These are phyloP conservation scores for Takashimella tepidaria DNA, from an alignment of 1,284 basidiomycete species.

Conservation along the genomic window DNA sequence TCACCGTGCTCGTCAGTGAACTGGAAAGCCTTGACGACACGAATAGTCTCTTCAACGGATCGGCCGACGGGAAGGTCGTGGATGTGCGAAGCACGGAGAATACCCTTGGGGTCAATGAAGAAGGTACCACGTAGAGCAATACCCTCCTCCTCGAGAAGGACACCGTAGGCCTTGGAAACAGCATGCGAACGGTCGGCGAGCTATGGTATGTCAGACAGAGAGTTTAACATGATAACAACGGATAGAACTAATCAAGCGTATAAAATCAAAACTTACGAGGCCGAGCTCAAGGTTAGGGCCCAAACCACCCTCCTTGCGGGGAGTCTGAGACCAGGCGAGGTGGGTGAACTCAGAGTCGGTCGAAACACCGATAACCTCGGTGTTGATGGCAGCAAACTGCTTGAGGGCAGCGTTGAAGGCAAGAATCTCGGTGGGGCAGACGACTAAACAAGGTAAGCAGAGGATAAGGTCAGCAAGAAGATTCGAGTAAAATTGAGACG, in stretches of 20 bases:
- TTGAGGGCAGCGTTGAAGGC: constrained; percentile 81
- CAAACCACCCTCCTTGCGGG: constrained; percentile 76
- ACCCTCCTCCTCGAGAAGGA: constrained; percentile 77
- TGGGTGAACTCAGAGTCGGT: constrained; percentile 86
- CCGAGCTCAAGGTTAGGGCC: constrained; percentile 79
- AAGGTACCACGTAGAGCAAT: constrained; percentile 80
- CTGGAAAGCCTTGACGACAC: constrained; percentile 86
- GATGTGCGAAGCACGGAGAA: constrained; percentile 56
- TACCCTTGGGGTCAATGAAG: constrained; percentile 83
- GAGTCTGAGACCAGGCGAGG: constrained; percentile 75
- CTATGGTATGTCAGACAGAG: constrained; percentile 51
- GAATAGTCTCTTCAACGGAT: constrained; percentile 82
- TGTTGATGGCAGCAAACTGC: constrained; percentile 66
- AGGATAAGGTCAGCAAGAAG: constrained; percentile 28
- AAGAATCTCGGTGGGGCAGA: constrained; percentile 88
- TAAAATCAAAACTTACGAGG: no score
- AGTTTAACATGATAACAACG: no score
- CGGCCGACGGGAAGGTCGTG: constrained; percentile 88
- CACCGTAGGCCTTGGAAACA: constrained; percentile 63
- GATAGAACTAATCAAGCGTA: no score
- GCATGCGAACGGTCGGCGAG: constrained; percentile 49
- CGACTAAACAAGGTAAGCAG: constrained; percentile 51
- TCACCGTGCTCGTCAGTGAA: constrained; percentile 71
- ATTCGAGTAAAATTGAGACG: no score
- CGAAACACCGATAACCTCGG: constrained; percentile 68